Evolutionary conservation across 1,139 yeast genomes (phyloP).

Genomic region (Candida sp.): DNA sequence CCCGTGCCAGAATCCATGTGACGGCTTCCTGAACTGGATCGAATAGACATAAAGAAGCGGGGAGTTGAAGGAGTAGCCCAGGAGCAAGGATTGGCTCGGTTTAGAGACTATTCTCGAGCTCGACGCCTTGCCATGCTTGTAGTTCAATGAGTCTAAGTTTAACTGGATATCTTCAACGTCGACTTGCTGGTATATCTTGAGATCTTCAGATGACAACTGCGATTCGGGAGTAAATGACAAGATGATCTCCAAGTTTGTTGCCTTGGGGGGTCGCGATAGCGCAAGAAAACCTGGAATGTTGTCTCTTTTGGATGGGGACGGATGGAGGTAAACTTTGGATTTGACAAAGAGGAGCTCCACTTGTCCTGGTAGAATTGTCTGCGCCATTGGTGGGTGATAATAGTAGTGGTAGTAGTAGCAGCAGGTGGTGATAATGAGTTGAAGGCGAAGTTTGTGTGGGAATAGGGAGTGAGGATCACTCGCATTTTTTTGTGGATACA

Average conservation of each 20-base stretch:
- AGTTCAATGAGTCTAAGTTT: conserved; percentile 25
- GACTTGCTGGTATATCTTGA: conserved; percentile 51
- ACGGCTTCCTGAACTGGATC: conserved; percentile 82
- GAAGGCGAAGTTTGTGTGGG: no score
- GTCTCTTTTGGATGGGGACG: conserved; percentile 72
- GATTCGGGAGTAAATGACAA: conserved; percentile 82
- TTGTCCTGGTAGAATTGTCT: conserved; percentile 19
- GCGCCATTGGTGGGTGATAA: neutral
- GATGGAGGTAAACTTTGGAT: conserved; percentile 82
- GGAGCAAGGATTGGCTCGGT: conserved; percentile 55
- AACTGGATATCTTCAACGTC: conserved; percentile 45
- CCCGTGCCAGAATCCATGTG: conserved; percentile 92
- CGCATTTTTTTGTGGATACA: no score
- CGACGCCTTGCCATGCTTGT: conserved; percentile 14
- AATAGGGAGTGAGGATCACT: no score
- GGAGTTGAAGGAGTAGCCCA: conserved; percentile 69
- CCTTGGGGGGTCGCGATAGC: conserved; percentile 58
- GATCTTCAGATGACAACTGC: conserved; percentile 51
- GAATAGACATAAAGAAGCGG: conserved; percentile 70
- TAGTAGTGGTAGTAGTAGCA: neutral
- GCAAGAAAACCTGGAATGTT: conserved; percentile 80
- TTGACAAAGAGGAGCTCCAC: conserved; percentile 57
- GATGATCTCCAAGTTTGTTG: conserved; percentile 59
- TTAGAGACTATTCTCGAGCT: conserved; percentile 41
- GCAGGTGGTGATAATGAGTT: no score